Base-by-base conservation (phyloP, 495 filamentous ascomycete genomes). In the Oidiodendron maius region DNA sequence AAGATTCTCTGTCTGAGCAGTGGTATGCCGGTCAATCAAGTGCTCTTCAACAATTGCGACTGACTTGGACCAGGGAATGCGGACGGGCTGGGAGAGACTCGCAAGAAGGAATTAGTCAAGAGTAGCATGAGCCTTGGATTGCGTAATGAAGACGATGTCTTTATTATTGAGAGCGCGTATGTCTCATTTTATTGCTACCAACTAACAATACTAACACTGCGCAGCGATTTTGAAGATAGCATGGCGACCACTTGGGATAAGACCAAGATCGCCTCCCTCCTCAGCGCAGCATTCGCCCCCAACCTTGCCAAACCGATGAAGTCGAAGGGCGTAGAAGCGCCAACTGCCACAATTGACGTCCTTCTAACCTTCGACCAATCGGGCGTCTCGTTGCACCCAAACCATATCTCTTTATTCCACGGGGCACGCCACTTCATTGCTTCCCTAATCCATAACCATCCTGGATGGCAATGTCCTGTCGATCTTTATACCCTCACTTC, bases 1-100 rank as follows among this genome's bases (percentile, higher is more conserved):
- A 90, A 91, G 66, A 93, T 98, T 54, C 73, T 98, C 25, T 98
- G 93, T 66, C 69, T 98, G 44, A 91, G 87, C 64, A 89, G 78
- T 53, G 87, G 86, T 82, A 72, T 23, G 73, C 34, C 22, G 18
- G 13, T 11, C 20, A 6, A 12, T 10, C 37, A 9, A 21, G n/a
- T 40, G 37, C 16, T 15, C 10, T 18, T 40, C 1, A 18, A 40
- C 9, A 25, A 23, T 23, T 23, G 40, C 20, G 44, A 18, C 44
- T 51, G 37, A 47, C 17, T 16, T 28, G 15, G 44, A 48, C 24
- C 48, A 81, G 88, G 89, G 40, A 74, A 96, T 60, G 89, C 93
- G 17, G 88, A 93, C 56, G 88, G 89, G 15, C 76, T 96, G 23
- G 93, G 93, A 47, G 75, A 84, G 48, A 83, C 78, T 38, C 78